Conservation (phyloP, 495 filamentous ascomycete genomes). For the Sporormia fimetaria region DNA sequence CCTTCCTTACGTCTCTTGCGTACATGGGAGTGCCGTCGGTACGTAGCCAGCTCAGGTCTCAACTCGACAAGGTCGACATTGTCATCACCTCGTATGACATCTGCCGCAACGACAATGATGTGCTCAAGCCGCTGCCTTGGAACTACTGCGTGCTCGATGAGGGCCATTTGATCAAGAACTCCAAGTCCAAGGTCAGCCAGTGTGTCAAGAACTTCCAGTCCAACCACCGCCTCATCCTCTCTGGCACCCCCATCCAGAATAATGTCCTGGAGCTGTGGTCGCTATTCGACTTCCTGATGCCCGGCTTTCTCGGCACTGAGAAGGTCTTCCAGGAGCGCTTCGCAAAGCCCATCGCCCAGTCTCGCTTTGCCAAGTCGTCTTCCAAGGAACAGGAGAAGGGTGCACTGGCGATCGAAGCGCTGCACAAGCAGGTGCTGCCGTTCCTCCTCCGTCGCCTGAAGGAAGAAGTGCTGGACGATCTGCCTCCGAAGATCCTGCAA, state of each 20-base stretch:
- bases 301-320: conserved; percentile 93
- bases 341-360: conserved; percentile 91
- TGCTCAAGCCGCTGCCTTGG: conserved; percentile 76
- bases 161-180: conserved; percentile 97
- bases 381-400: conserved; percentile 98
- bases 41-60: conserved; percentile 53
- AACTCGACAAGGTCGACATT: conserved; percentile 67
- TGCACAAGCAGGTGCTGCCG: conserved; percentile 95
- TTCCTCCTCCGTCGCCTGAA: conserved; percentile 95
- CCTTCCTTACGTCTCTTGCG: conserved; percentile 76
- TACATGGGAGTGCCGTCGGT: conserved; percentile 84
- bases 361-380: conserved; percentile 87
- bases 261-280: conserved; percentile 98
- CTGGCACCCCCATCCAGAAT: conserved; percentile 96
- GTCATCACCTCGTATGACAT: conserved; percentile 98
- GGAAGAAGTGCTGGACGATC: conserved; percentile 91
- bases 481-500: conserved; percentile 96
- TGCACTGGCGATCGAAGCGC: conserved; percentile 85
- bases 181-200: conserved; percentile 80
- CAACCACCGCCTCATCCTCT: conserved; percentile 91
- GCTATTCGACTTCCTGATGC: conserved; percentile 97
- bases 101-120: conserved; percentile 81
- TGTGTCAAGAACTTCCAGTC: conserved; percentile 80
- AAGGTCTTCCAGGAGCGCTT: conserved; percentile 97
- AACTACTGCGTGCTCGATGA: conserved; percentile 97